A percentile compares a stretch with the other conserved stretches of the same genome.
Evolutionary conservation across 495 filamentous ascomycete species (phyloP).

Genomic region (Aspergillus saccharolyticus): DNA sequence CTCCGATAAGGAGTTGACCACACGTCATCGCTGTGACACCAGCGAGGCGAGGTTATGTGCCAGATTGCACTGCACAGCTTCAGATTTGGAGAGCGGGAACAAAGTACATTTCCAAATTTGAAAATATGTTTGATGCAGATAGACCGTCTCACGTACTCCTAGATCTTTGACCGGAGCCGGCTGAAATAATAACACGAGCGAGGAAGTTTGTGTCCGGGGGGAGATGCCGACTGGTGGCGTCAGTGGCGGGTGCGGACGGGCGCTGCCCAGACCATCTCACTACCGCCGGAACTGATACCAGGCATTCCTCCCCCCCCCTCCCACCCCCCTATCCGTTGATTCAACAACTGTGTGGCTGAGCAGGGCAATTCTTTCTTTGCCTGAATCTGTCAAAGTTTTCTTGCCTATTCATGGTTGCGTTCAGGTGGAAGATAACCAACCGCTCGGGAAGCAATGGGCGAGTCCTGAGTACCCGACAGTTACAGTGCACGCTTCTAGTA

Average conservation of each 20-base stretch:
- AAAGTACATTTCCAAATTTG: background rate
- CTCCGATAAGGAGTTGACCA: conserved; percentile 3
- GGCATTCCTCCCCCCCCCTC: background rate
- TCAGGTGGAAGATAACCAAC: background rate
- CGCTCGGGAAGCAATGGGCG: background rate
- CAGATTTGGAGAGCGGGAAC: background rate
- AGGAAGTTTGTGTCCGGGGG: conserved; percentile 5
- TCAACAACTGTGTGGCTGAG: background rate
- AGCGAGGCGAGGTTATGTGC: too few species aligned
- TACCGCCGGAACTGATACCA: background rate
- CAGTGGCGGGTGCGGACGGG: conserved; percentile 23
- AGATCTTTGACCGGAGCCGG: background rate
- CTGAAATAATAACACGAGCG: background rate
- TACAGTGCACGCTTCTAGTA: conserved; percentile 7
- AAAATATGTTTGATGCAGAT: too few species aligned
- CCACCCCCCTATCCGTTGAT: too few species aligned
- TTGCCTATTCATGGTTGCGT: background rate
- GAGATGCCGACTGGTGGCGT: conserved; percentile 24
- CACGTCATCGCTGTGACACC: conserved; percentile 5
- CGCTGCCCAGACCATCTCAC: conserved; percentile 7
- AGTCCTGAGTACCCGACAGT: background rate
- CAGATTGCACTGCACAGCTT: background rate
- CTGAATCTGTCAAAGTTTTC: background rate
- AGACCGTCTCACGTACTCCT: too few species aligned
- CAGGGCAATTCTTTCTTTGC: background rate